These are phyloP conservation scores for Boletus coccyginus DNA, from an alignment of 768 basidiomycete genomes.

Conservation along the genomic window DNA sequence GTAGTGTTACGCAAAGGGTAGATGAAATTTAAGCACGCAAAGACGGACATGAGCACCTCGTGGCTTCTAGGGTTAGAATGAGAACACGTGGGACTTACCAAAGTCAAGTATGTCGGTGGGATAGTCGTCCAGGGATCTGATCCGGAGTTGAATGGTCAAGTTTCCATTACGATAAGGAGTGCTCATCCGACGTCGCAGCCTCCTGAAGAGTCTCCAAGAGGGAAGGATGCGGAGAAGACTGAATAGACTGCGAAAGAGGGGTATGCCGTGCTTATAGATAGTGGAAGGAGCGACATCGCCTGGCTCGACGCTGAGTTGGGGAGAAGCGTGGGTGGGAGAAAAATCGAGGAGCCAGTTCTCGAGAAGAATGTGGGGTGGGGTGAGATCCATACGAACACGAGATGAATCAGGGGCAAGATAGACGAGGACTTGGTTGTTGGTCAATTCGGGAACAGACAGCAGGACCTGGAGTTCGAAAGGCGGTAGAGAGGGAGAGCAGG, in stretches of 20 bases:
- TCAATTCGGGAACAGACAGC: slow-evolving; percentile 64
- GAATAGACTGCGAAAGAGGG: slow-evolving; percentile 72
- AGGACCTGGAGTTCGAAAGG: slow-evolving; percentile 69
- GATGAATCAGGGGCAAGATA: slow-evolving; percentile 56
- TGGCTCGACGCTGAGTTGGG: slow-evolving; percentile 23
- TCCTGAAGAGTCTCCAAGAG: slow-evolving; percentile 69
- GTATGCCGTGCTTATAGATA: slow-evolving; percentile 83
- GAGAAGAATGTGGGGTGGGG: slow-evolving; percentile 65
- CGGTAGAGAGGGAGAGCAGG: slow-evolving; percentile 32
- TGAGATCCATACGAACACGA: slow-evolving; percentile 64
- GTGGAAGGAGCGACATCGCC: slow-evolving; percentile 64
- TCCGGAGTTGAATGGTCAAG: slow-evolving; percentile 48
- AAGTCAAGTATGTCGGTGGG: slow-evolving; percentile 34
- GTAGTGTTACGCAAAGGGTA: slow-evolving; percentile 5
- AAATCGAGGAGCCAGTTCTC: slow-evolving; percentile 67
- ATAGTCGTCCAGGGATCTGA: slow-evolving; percentile 36
- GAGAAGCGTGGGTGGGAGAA: slow-evolving; percentile 20
- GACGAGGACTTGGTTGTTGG: slow-evolving; percentile 70
- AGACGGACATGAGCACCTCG: slow-evolving; percentile 33
- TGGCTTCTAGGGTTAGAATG: slow-evolving; percentile 25
- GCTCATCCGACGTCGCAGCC: slow-evolving; percentile 45
- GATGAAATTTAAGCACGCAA: slow-evolving; percentile 8
- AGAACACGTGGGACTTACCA: slow-evolving; percentile 34
- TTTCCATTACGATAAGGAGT: slow-evolving; percentile 39
- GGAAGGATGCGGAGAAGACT: slow-evolving; percentile 72